Base-by-base conservation (phyloP, 1,284 basidiomycete genomes). In the Fomitopsis palustris region DNA sequence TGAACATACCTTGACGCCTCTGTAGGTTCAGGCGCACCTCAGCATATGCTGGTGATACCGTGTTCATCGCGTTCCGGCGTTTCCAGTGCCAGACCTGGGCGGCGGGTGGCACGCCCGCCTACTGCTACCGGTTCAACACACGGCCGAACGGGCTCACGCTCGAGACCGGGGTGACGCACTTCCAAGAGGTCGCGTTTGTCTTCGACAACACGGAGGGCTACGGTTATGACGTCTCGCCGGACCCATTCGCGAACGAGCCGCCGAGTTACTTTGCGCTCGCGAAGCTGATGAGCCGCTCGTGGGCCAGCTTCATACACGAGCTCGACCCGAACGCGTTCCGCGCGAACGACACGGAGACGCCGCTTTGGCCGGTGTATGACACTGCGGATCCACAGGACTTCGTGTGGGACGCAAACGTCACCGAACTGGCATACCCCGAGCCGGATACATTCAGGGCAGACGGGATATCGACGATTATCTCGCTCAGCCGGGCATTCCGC, bases 111-210 rank as follows among this genome's bases (percentile, higher is more conserved):
- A 35, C 31, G 17, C 2, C 29, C 17, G 19, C 49, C 10, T 52
- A 52, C 29, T 52, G 31, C 19, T 52, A 52, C 29, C 49, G 49
- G 31, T 52, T 52, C 49, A 52, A 52, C 49, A 52, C 49, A n/a
- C 31, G 4, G 4, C 49, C 49, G 8, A 37, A 52, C 31, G 49
- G 49, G 29, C n/a, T 52, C 19, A 8, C 49, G 7, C 16, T n/a
- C 31, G 49, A 52, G 2, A 2, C 4, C 31, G 33, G 49, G 7
- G 19, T 35, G 31, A 52, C 17, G 49, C 49, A 52, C 49, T 35
- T 37, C 33, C 33, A 35, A 21, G 49, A 37, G 49, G 49, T 35
- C 21, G 49, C 29, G 6, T 35, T 52, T 19, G 49, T 52, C 8
- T 47, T 47, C 25, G 21, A 47, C 25, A 47, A 29, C 42, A 43